Percentiles rank a stretch among this genome's conserved stretches.
Evolutionary conservation across 495 filamentous ascomycete species (phyloP).

Genomic region (Aspergillus incahuasiensis): DNA sequence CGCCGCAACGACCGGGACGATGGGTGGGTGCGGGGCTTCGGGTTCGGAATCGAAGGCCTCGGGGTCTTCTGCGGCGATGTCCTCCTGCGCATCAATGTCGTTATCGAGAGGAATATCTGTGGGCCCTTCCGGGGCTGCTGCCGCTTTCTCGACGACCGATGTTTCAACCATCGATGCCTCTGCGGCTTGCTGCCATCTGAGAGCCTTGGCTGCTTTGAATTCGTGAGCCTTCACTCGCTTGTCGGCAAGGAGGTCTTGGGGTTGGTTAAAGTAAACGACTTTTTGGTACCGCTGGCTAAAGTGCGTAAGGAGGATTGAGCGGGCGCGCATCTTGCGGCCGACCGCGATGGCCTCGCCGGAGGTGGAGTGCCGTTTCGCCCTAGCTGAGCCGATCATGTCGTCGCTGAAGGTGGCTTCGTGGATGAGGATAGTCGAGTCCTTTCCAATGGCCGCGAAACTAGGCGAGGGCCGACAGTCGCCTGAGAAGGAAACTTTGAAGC

Average conservation of each 20-base stretch:
- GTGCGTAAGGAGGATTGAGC: constrained; percentile 77
- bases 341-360: constrained; percentile 76
- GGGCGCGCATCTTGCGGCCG: constrained; percentile 70
- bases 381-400: constrained; percentile 68
- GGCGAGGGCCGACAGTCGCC: constrained; percentile 83
- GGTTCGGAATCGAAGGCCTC: background rate
- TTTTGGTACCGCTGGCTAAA: constrained; percentile 97
- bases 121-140: background rate
- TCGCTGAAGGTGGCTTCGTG: constrained; percentile 97
- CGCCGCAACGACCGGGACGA: constrained; percentile 61
- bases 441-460: constrained; percentile 64
- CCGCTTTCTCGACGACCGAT: background rate
- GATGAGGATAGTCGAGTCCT: constrained; percentile 72
- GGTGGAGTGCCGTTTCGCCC: constrained; percentile 87
- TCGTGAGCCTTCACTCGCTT: background rate
- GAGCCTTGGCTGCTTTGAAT: background rate
- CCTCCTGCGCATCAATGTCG: background rate
- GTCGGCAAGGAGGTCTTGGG: background rate
- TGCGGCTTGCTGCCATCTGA: constrained; percentile 5
- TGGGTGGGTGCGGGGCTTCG: constrained; percentile 3
- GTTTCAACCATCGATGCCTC: too few relatives aligned
- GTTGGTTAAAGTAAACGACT: constrained; percentile 32
- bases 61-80: background rate
- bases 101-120: constrained; percentile 27
- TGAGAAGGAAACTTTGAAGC: constrained; percentile 86